Evolutionary conservation across 768 basidiomycete genomes (phyloP), one percentile per base, ranked within the genome.

Genomic region (Lanmaoa rubissima): DNA sequence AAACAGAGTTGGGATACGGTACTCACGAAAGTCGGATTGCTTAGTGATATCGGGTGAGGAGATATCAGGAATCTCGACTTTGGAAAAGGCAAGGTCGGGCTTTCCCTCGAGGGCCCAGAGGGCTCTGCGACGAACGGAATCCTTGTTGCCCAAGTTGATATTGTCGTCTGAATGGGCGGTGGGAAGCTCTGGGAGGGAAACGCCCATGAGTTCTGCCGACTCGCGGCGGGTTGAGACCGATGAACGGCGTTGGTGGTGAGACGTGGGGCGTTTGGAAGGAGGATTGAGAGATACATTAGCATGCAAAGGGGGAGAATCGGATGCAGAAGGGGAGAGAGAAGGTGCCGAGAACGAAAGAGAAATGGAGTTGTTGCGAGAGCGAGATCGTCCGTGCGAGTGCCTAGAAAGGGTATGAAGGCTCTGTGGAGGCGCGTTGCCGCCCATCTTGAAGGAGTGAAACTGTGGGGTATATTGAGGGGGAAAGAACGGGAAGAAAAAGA

Each of bases 161-260:
- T 84, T 84, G 67, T 88, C 85, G 34, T 91, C 86, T 2, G 84
- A 78, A 28, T 76, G 75, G 2, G 83, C 81, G 10, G 80, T 64
- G 6, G 85, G 83, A 26, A 91, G 78, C 58, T 86, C 83, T 13
- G 88, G 85, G 39, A 90, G 75, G 24, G 87, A 74, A 13, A 91
- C 82, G 28, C 92, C 91, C 90, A 96, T 94, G 66, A 96, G 76
- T 65, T 95, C 94, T 17, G 92, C 88, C 19, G 92, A 94, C 75
- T 96, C 94, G 61, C 81, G 82, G 58, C 92, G 86, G 40, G 93
- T 95, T 11, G 94, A 92, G 28, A 96, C 91, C 26, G 90, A 92
- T 1, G 92, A 93, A 41, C 84, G 83, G 47, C 94, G 90, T 14
- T 84, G 81, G 64, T 95, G 94, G 63, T 92, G 92, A 0, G 93